Evolutionary conservation across 345 rosid genomes (phyloP).

Genomic region (Arabidopsis arenosa): DNA sequence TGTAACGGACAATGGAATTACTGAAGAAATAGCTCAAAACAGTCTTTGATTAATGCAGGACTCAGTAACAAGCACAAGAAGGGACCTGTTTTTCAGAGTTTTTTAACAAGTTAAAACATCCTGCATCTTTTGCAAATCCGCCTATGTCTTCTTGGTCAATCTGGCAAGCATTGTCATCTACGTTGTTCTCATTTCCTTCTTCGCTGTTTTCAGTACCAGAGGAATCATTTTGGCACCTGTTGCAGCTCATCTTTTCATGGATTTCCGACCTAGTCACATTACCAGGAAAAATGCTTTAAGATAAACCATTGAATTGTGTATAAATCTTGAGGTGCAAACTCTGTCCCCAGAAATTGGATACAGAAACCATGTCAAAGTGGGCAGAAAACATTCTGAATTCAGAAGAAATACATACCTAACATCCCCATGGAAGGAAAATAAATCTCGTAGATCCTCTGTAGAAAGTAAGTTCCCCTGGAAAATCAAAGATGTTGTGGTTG

Average conservation of each 20-base stretch:
- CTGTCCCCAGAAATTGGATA: constrained; percentile 7
- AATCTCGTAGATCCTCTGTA: constrained; percentile 81
- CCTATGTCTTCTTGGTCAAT: constrained; percentile 68
- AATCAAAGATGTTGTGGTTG: constrained; percentile 25
- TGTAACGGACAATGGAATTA: constrained; percentile 4
- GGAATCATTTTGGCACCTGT: constrained; percentile 58
- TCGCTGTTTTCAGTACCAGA: constrained; percentile 40
- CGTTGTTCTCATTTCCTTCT: constrained; percentile 47
- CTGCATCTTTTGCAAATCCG: constrained; percentile 84
- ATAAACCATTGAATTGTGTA: neutral
- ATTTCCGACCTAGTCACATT: constrained; percentile 76
- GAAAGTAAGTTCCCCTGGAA: constrained; percentile 88
- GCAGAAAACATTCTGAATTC: neutral
- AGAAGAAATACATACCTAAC: constrained; percentile 55
- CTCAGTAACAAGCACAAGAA: constrained; percentile 28
- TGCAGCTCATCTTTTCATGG: constrained; percentile 85
- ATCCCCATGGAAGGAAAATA: constrained; percentile 79
- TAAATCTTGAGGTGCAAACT: constrained; percentile 15
- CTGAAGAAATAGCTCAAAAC: neutral
- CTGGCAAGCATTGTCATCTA: constrained; percentile 36
- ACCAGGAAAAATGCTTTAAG: constrained; percentile 13
- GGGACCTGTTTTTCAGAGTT: constrained; percentile 84
- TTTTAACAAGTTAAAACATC: constrained; percentile 69
- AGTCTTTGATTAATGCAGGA: constrained; percentile 21
- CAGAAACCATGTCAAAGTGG: neutral